These are phyloP conservation scores for Hemisphaericaspora lyxosophila DNA, from an alignment of 1,139 yeast species.

Conservation along the genomic window DNA sequence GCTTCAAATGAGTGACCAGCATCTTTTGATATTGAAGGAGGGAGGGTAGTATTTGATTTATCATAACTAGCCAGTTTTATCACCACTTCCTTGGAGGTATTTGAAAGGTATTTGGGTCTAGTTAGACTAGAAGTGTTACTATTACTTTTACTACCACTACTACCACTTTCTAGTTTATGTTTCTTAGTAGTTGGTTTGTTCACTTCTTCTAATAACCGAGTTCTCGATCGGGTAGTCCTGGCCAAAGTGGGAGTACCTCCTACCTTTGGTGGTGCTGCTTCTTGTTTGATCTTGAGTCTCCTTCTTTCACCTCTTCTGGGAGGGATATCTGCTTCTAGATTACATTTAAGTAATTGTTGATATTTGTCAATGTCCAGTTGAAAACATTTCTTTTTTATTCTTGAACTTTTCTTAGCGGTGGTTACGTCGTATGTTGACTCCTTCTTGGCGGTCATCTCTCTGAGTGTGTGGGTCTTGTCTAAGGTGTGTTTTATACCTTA, in stretches of 20 bases:
- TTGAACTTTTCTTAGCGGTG: too few species aligned
- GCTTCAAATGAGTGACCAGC: constrained; percentile 16
- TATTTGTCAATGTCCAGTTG: constrained; percentile 21
- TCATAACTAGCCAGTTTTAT: background rate
- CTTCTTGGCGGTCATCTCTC: background rate
- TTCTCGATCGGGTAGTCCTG: constrained; percentile 1
- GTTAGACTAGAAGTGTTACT: background rate
- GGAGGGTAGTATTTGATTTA: background rate
- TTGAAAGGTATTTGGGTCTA: constrained; percentile 3
- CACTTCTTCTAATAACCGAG: constrained; percentile 1
- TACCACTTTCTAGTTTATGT: too few species aligned
- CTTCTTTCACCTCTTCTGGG: constrained; percentile 17
- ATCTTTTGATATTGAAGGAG: constrained; percentile 9
- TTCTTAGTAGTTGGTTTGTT: background rate
- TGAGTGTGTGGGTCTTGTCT: too few species aligned
- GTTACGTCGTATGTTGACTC: too few species aligned
- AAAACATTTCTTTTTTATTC: background rate
- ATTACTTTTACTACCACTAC: too few species aligned
- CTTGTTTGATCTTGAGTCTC: background rate
- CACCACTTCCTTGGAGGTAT: background rate
- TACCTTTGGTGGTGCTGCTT: background rate
- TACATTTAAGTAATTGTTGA: constrained; percentile 18
- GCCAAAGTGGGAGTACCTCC: background rate
- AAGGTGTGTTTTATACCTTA: too few species aligned
- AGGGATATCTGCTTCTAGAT: constrained; percentile 29